Evolutionary conservation across 352 stramenopile species (phyloP).

Genomic region (Aphanomyces invadans): DNA sequence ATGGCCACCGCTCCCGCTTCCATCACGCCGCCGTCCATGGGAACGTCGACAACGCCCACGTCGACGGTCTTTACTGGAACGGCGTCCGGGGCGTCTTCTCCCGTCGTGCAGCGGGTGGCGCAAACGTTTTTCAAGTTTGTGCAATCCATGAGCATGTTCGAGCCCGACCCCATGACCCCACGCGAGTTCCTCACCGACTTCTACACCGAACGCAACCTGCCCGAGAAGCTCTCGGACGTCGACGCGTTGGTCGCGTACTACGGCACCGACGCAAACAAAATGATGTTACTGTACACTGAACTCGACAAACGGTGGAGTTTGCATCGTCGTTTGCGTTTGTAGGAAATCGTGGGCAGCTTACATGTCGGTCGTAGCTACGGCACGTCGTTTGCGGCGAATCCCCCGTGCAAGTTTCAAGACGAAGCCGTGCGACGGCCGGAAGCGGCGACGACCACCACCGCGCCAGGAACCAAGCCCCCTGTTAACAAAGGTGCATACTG

Average conservation of each 20-base stretch:
- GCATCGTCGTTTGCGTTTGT: too few relatives aligned
- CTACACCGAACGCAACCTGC: conserved; percentile 50
- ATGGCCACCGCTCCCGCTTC: too few relatives aligned
- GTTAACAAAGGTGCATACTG: conserved; percentile 64
- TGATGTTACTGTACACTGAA: conserved; percentile 48
- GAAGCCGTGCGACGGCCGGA: conserved; percentile 26
- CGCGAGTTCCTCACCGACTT: conserved; percentile 66
- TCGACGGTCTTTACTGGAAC: too few relatives aligned
- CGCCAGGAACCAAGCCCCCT: conserved; percentile 32
- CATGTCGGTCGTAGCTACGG: conserved; percentile 60
- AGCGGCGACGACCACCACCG: conserved; percentile 6
- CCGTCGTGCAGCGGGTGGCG: background rate
- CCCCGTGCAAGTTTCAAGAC: conserved; percentile 39
- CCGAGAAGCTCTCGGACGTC: conserved; percentile 64
- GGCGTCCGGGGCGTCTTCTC: too few relatives aligned
- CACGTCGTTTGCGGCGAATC: conserved; percentile 43
- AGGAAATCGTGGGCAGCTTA: too few relatives aligned
- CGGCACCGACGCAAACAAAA: conserved; percentile 35
- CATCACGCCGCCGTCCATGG: too few relatives aligned
- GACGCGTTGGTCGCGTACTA: conserved; percentile 49
- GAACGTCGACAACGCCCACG: too few relatives aligned
- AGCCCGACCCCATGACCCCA: conserved; percentile 39
- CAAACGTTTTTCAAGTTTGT: background rate
- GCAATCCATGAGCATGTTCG: background rate
- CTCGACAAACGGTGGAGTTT: conserved; percentile 74